A percentile compares a stretch with the other conserved stretches of the same genome.
Evolutionary conservation across 768 basidiomycete species (phyloP).

Genomic region (Pseudohyphozyma bogoriensis): DNA sequence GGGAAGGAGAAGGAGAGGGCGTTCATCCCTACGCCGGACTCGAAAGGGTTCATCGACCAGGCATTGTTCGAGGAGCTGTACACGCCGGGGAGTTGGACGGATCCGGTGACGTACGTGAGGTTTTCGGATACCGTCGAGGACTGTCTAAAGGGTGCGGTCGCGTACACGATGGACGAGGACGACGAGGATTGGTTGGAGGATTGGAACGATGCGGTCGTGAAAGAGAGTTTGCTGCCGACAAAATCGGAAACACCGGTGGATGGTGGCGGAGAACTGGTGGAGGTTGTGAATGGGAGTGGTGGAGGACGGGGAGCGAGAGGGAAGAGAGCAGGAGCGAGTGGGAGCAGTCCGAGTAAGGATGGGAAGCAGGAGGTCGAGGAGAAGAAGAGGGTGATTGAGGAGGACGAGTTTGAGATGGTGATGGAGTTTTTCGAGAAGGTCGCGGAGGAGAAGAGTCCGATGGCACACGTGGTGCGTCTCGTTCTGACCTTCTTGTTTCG

Average conservation of each 20-base stretch:
- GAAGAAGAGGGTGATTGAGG: slow-evolving; percentile 56
- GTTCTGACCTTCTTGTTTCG: background rate
- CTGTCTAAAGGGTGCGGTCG: slow-evolving; percentile 53
- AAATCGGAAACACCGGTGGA: slow-evolving; percentile 57
- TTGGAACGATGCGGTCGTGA: slow-evolving; percentile 49
- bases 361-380: slow-evolving; percentile 70
- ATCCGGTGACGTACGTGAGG: slow-evolving; percentile 65
- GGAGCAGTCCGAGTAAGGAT: slow-evolving; percentile 31
- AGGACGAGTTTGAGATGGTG: slow-evolving; percentile 88
- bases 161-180: slow-evolving; percentile 90
- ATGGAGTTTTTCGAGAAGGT: slow-evolving; percentile 90
- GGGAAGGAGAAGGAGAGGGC: slow-evolving; percentile 47
- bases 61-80: slow-evolving; percentile 72
- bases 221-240: slow-evolving; percentile 48
- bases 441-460: slow-evolving; percentile 80
- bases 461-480: slow-evolving; percentile 70
- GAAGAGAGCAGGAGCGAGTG: no score
- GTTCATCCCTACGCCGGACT: slow-evolving; percentile 88
- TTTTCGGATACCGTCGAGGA: slow-evolving; percentile 75
- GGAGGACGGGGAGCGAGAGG: slow-evolving; percentile 42
- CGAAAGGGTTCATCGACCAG: slow-evolving; percentile 55
- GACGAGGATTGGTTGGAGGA: slow-evolving; percentile 90
- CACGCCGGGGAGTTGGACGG: slow-evolving; percentile 56
- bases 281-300: slow-evolving; percentile 4
- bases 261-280: background rate